Evolutionary conservation across 2,329 filamentous ascomycete genomes (phyloP).

Genomic region (Penicillium olsonii): DNA sequence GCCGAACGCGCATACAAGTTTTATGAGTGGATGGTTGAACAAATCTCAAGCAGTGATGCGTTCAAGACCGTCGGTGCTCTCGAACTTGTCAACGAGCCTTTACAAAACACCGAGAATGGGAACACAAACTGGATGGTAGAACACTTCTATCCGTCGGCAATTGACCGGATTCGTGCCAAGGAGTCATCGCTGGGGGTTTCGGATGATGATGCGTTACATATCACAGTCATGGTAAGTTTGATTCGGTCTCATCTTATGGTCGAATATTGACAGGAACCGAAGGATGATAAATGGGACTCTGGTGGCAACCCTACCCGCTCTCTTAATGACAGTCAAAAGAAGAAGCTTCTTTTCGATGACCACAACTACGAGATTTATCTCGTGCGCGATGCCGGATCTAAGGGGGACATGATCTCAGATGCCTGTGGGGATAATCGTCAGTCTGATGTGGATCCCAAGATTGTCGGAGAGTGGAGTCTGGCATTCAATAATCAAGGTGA

Average conservation of each 20-base stretch:
- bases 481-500: not conserved
- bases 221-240: constrained; percentile 7
- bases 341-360: not conserved
- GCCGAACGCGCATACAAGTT: constrained; percentile 54
- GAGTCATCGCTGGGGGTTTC: constrained; percentile 1
- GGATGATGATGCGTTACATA: not conserved
- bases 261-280: not conserved
- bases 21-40: constrained; percentile 56
- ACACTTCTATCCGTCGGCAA: constrained; percentile 6
- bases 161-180: constrained; percentile 5
- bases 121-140: constrained; percentile 45
- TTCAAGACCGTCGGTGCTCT: constrained; percentile 61
- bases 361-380: not conserved
- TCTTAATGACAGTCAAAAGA: not conserved
- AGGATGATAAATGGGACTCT: not conserved
- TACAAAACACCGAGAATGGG: constrained; percentile 36
- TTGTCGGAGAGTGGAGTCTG: constrained; percentile 8
- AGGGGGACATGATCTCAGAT: not conserved
- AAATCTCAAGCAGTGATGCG: constrained; percentile 50
- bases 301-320: not conserved
- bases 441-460: constrained; percentile 1
- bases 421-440: constrained; percentile 3
- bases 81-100: constrained; percentile 60
- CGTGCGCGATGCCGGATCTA: not conserved
- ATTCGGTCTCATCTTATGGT: not conserved